Evolutionary conservation across 2,329 filamentous ascomycete genomes (phyloP), one percentile per base, ranked within the genome.

Genomic region (Ophiosphaerella korrae): DNA sequence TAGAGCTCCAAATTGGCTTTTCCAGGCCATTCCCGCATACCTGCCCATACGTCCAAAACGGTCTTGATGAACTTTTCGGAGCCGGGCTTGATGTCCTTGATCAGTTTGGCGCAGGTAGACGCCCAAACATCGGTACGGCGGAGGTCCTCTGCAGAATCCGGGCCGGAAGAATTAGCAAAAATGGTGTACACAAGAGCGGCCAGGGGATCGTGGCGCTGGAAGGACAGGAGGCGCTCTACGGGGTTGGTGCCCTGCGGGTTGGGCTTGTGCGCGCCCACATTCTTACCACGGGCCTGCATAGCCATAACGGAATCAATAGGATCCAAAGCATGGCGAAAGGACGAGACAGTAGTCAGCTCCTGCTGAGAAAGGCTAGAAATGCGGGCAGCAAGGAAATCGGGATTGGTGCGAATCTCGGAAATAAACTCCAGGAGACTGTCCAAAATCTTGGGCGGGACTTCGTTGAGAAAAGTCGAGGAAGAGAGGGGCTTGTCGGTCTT

Each of bases 1-100:
- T 93, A 97, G 75, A 91, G 89, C 75, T 97, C 92, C 80, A 99
- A 86, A 58, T 92, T 94, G 60, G 88, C 85, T 65, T 88, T 92
- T 50, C 91, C 91, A 35, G 90, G 89, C 92, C 93, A 97, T 73
- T 92, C 88, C 55, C 90, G 86, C 82, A 92, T 89, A 48, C 86
- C 82, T 44, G 90, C 87, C 89, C 92, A 97, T 49, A 90, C 87
- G 72, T 94, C 92, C 43, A 99, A 82, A 31, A 97, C 85, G 41
- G 89, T 88, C 57, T 90, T 87, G 50, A 97, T 82, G 49, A 97
- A 88, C 49, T 89, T 87, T 68, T 94, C 89, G 58, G 88, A 87
- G 47, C 86, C 89, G 29, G 84, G 85, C 68, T 88, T 92, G 64
- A 85, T 86, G 56, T 91, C 85, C 40, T 85, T 84, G 48, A 97